A percentile compares a stretch with the other conserved stretches of the same genome.
Conservation (phyloP, 1,284 basidiomycete genomes). For the Cutaneotrichosporon mucoides region DNA sequence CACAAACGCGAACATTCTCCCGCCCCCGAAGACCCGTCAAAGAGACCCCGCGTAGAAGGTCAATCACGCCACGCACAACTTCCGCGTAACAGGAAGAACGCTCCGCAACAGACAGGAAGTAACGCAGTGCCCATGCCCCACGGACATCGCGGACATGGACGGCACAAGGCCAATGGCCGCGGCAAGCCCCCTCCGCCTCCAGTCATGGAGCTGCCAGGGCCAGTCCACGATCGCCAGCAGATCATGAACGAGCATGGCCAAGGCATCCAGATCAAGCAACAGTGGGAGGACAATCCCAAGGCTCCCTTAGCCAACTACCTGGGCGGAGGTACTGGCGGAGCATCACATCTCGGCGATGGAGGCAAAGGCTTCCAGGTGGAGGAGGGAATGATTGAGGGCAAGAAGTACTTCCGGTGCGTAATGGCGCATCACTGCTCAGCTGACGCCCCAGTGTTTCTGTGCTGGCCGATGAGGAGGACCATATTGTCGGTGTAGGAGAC, state of each 20-base stretch:
- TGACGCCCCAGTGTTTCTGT: slow-evolving; percentile 33
- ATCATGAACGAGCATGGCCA: slow-evolving; percentile 26
- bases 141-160: slow-evolving; percentile 2
- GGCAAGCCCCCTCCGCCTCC: slow-evolving; percentile 4
- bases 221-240: slow-evolving; percentile 26
- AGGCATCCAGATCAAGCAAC: slow-evolving; percentile 31
- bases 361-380: slow-evolving; percentile 26
- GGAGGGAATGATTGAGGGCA: slow-evolving; percentile 32
- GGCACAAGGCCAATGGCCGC: background rate
- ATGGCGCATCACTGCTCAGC: background rate
- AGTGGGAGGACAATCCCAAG: slow-evolving; percentile 47
- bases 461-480: slow-evolving; percentile 22
- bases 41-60: background rate
- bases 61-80: background rate
- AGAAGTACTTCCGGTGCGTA: slow-evolving; percentile 34
- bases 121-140: background rate
- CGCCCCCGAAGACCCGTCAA: background rate
- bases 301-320: slow-evolving; percentile 46
- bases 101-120: background rate
- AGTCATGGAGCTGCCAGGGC: slow-evolving; percentile 20
- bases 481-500: slow-evolving; percentile 60
- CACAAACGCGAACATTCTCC: background rate
- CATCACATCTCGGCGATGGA: slow-evolving; percentile 25
- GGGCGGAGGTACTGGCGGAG: slow-evolving; percentile 30
- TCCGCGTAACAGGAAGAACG: background rate